Evolutionary conservation across 2,329 filamentous ascomycete species (phyloP), one percentile per base, ranked within the genome.

Genomic region (Clarireedia monteithiana): DNA sequence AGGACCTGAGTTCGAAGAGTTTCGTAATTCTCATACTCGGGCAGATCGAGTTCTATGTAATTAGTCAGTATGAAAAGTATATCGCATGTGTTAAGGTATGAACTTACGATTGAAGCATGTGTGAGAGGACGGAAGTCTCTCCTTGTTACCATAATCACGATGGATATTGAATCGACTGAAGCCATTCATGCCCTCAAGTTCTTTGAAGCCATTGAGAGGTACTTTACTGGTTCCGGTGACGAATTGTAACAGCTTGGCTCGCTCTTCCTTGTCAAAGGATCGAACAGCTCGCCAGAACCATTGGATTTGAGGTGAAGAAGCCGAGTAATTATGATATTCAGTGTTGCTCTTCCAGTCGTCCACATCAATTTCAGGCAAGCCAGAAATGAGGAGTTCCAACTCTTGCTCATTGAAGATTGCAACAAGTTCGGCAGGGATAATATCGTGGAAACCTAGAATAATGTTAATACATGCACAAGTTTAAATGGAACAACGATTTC

Each of bases 281-380:
- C 94, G 86, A 45, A 99, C 84, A 26, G 94, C 94, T 67, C 95
- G 87, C 94, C 94, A 99, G 83, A 99, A 99, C 94, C 94, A 99
- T 71, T 97, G 91, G 58, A 99, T 96, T 70, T 99, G 95, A 46
- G 90, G 89, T 3, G 94, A 96, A 0, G 91, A 92, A 34, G 89
- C 86, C 4, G 84, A 90, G 75, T 99, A 99, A 72, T 97, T 97
- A 73, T 97, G 92, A 67, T 99, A 97, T 69, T 99, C 95, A 2
- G 92, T 95, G 73, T 96, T 96, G 74, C 89, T 91, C 81, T 96
- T 96, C 94, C 94, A 99, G 74, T 99, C 94, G 68, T 99, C 94
- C 42, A 97, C 84, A 65, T 99, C 92, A 64, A 99, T 96, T 68
- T 99, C 94, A 1, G 94, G 94, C 51, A 99, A 80, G 69, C 94